phyloP scores from a whole-genome alignment of 768 basidiomycete genomes.

The Amanita subjunquillea region DNA sequence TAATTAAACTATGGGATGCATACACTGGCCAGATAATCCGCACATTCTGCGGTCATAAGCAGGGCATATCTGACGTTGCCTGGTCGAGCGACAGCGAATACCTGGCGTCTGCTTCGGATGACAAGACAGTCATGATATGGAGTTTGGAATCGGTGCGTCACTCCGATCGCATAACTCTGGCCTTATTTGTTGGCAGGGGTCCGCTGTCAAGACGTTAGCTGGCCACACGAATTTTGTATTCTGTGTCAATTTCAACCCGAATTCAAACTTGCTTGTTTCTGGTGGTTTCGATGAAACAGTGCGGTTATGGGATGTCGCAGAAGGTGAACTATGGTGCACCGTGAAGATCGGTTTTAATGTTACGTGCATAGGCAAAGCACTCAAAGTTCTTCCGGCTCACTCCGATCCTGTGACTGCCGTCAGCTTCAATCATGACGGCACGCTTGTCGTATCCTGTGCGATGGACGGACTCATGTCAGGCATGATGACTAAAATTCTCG shows the following conservation, averaged over 20 bases:
- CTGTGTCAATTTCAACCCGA: conserved; percentile 86
- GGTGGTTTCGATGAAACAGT: conserved; percentile 96
- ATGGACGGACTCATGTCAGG: conserved; percentile 96
- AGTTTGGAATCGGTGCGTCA: conserved; percentile 49
- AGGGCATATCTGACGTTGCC: conserved; percentile 85
- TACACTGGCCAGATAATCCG: conserved; percentile 62
- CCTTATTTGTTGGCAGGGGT: conserved; percentile 29
- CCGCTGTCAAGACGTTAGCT: conserved; percentile 52
- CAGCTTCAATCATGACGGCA: conserved; percentile 90
- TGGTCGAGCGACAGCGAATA: conserved; percentile 80
- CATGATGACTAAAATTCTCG: neutral
- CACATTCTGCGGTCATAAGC: conserved; percentile 63
- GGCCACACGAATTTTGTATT: conserved; percentile 95
- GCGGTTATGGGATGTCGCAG: conserved; percentile 90
- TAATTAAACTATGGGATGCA: conserved; percentile 73
- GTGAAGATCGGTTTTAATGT: neutral
- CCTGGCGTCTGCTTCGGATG: conserved; percentile 89
- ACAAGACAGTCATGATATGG: conserved; percentile 85
- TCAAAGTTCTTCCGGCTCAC: conserved; percentile 89
- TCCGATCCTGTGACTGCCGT: conserved; percentile 96
- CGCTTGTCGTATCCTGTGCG: conserved; percentile 86
- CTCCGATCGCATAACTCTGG: conserved; percentile 2
- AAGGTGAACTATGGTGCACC: conserved; percentile 40
- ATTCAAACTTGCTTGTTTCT: conserved; percentile 83
- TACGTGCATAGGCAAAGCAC: conserved; percentile 51